phyloP scores from a whole-genome alignment of 1,284 basidiomycete species.

The Mycena sp. region DNA sequence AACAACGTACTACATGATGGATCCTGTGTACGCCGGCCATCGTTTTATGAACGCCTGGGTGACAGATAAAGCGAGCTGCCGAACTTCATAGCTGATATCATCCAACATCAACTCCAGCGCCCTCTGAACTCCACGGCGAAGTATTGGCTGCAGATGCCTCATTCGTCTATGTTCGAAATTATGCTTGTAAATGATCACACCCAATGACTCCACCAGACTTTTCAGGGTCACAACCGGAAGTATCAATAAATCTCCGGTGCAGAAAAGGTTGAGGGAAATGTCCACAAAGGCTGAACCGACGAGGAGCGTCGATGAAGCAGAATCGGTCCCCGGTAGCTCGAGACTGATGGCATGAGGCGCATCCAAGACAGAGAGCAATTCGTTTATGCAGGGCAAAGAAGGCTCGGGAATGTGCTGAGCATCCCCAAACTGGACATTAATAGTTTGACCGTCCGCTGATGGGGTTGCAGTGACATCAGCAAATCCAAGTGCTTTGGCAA shows the following conservation, averaged over 20 bases:
- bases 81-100: constrained; percentile 71
- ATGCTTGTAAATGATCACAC: constrained; percentile 76
- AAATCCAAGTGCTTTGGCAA: constrained; percentile 69
- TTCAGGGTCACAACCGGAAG: constrained; percentile 67
- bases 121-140: constrained; percentile 64
- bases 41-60: constrained; percentile 71
- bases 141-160: constrained; percentile 60
- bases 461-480: constrained; percentile 58
- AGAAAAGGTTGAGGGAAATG: constrained; percentile 61
- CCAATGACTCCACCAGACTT: constrained; percentile 68
- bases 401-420: constrained; percentile 54
- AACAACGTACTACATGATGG: constrained; percentile 61
- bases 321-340: constrained; percentile 53
- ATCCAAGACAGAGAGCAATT: constrained; percentile 68
- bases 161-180: constrained; percentile 68
- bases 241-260: constrained; percentile 53
- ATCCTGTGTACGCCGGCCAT: constrained; percentile 64
- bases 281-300: constrained; percentile 75
- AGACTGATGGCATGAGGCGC: constrained; percentile 55
- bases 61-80: constrained; percentile 69
- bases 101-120: constrained; percentile 61
- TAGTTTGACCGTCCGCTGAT: constrained; percentile 57
- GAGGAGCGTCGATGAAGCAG: constrained; percentile 54
- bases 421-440: constrained; percentile 64
- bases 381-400: constrained; percentile 66